These are phyloP conservation scores for Pythium grandisporangium DNA, from an alignment of 352 stramenopile genomes.

Conservation along the genomic window DNA sequence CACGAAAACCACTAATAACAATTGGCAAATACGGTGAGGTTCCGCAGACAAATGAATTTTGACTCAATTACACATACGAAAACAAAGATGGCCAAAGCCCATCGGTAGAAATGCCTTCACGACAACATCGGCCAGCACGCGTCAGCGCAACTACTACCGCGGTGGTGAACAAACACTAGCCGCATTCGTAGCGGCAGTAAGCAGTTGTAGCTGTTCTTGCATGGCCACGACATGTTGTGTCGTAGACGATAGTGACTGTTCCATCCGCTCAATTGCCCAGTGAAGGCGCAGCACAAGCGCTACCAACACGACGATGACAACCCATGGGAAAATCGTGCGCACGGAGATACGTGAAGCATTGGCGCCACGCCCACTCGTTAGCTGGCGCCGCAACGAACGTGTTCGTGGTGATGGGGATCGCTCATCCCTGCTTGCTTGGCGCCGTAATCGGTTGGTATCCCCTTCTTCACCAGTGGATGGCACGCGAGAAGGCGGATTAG, in stretches of 20 bases:
- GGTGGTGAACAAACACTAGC: conserved; percentile 9
- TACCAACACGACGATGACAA: conserved; percentile 51
- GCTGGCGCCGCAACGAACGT: not conserved
- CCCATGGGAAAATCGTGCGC: conserved; percentile 52
- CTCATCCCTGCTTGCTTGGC: not conserved
- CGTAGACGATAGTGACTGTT: conserved; percentile 33
- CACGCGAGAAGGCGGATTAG: no score
- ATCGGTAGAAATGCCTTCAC: no score
- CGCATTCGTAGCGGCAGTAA: no score
- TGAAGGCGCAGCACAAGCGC: conserved; percentile 53
- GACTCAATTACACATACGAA: no score
- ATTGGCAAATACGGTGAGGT: no score
- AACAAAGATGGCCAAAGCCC: no score
- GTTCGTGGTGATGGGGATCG: not conserved
- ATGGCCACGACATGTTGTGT: conserved; percentile 11
- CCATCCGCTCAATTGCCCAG: conserved; percentile 46
- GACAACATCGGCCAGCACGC: no score
- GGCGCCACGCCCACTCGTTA: not conserved
- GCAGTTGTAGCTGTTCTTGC: conserved; percentile 4
- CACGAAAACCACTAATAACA: not conserved
- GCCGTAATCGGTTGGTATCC: no score
- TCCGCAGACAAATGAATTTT: no score
- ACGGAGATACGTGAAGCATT: not conserved
- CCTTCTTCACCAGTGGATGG: no score
- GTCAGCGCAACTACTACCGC: no score